Evolutionary conservation across 1,139 yeast genomes (phyloP).

Genomic region (Entelexis sorbosivorans): DNA sequence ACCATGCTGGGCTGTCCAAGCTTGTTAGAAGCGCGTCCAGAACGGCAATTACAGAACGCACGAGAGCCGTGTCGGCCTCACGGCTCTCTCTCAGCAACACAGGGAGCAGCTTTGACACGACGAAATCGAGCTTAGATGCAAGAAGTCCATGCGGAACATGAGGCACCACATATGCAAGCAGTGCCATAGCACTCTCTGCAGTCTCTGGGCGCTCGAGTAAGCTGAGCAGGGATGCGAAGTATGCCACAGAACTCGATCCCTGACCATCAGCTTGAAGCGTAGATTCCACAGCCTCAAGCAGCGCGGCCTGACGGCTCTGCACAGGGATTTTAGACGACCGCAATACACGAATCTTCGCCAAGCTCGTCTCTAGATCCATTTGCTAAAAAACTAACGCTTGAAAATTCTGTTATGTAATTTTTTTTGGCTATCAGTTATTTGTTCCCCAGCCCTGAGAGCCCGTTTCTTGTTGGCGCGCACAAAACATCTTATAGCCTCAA

Average conservation of each 20-base stretch:
- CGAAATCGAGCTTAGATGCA: conserved; percentile 61
- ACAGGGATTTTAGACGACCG: conserved; percentile 22
- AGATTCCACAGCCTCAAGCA: conserved; percentile 82
- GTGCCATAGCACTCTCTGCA: conserved; percentile 68
- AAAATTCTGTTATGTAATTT: conserved; percentile 7
- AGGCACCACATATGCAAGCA: conserved; percentile 71
- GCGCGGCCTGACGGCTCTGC: conserved; percentile 41
- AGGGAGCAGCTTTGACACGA: conserved; percentile 70
- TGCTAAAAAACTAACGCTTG: not conserved
- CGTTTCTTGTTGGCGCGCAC: no score
- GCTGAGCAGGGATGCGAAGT: conserved; percentile 73
- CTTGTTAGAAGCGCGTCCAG: conserved; percentile 68
- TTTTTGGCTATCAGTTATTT: not conserved
- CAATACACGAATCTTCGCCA: conserved; percentile 20
- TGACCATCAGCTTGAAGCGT: conserved; percentile 64
- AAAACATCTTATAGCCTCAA: no score
- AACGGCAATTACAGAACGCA: conserved; percentile 76
- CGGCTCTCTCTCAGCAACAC: conserved; percentile 55
- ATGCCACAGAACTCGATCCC: conserved; percentile 44
- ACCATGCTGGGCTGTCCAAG: conserved; percentile 76
- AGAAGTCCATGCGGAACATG: conserved; percentile 59
- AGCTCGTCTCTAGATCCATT: conserved; percentile 21
- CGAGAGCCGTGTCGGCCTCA: conserved; percentile 70
- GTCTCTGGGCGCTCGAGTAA: conserved; percentile 66
- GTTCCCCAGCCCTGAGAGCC: not conserved